Percentiles rank a stretch among this genome's conserved stretches.
phyloP scores from a whole-genome alignment of 2,329 filamentous ascomycete genomes.

The Calonectria pseudoturangicola region DNA sequence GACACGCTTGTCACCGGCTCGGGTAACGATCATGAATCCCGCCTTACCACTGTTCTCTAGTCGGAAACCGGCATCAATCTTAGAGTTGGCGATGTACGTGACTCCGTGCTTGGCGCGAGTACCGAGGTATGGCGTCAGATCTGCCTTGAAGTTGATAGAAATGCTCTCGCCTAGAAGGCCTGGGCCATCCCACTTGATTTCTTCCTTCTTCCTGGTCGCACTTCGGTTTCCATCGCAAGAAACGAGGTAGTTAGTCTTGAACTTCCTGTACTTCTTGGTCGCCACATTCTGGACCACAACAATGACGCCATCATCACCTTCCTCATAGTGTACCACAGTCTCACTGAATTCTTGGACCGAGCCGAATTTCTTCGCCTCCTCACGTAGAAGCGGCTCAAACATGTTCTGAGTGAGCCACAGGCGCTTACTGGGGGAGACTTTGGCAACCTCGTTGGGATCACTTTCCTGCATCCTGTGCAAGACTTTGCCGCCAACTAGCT shows the following conservation, averaged over 20 bases:
- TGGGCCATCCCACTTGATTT: conserved; percentile 5
- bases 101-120: conserved; percentile 17
- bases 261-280: conserved; percentile 31
- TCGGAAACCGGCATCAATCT: conserved; percentile 5
- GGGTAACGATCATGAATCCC: conserved; percentile 8
- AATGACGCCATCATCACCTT: conserved; percentile 13
- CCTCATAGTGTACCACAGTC: conserved; percentile 11
- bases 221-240: conserved; percentile 33
- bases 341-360: conserved; percentile 10
- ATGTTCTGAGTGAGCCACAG: conserved; percentile 34
- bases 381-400: conserved; percentile 32
- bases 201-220: conserved; percentile 24
- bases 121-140: background rate
- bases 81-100: conserved; percentile 8
- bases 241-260: conserved; percentile 30
- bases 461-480: conserved; percentile 23
- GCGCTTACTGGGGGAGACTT: conserved; percentile 14
- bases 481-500: conserved; percentile 8
- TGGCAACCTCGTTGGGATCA: conserved; percentile 16
- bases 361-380: conserved; percentile 14
- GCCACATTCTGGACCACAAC: conserved; percentile 26
- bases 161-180: conserved; percentile 11
- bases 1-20: conserved; percentile 1
- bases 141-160: conserved; percentile 10
- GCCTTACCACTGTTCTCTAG: conserved; percentile 6